Evolutionary conservation across 371 early-diverging fungal species (phyloP).

Genomic region (Zychaea mexicana): DNA sequence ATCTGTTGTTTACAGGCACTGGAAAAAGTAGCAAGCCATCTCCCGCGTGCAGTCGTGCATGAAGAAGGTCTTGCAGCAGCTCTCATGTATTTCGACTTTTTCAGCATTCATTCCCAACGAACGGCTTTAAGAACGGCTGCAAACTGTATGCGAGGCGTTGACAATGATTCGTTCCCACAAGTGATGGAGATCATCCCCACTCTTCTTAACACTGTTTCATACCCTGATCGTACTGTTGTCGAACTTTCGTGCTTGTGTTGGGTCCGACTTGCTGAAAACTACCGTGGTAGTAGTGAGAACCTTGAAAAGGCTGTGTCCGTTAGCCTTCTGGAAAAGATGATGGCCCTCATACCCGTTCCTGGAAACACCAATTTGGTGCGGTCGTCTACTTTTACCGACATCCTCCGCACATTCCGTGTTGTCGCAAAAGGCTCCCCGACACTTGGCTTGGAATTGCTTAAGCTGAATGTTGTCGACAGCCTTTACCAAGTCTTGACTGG

Average conservation of each 20-base stretch:
- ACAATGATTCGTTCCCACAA: slow-evolving; percentile 58
- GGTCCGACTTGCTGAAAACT: slow-evolving; percentile 66
- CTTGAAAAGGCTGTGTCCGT: slow-evolving; percentile 56
- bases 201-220: slow-evolving; percentile 66
- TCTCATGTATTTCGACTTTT: slow-evolving; percentile 91
- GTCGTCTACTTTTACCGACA: slow-evolving; percentile 57
- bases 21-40: slow-evolving; percentile 74
- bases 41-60: slow-evolving; percentile 72
- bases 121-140: slow-evolving; percentile 81
- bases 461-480: slow-evolving; percentile 55
- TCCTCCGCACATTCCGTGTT: slow-evolving; percentile 64
- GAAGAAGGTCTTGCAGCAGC: slow-evolving; percentile 80
- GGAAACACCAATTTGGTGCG: slow-evolving; percentile 45
- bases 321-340: slow-evolving; percentile 45
- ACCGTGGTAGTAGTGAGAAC: slow-evolving; percentile 51
- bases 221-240: slow-evolving; percentile 75
- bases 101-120: slow-evolving; percentile 84
- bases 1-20: slow-evolving; percentile 67
- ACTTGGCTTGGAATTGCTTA: slow-evolving; percentile 57
- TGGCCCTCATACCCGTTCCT: slow-evolving; percentile 43
- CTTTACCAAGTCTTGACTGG: slow-evolving; percentile 66
- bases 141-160: slow-evolving; percentile 74
- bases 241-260: slow-evolving; percentile 73
- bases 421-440: slow-evolving; percentile 65
- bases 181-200: slow-evolving; percentile 73